Evolutionary conservation across 2,329 filamentous ascomycete species (phyloP).

Genomic region (Penicillium sp.): DNA sequence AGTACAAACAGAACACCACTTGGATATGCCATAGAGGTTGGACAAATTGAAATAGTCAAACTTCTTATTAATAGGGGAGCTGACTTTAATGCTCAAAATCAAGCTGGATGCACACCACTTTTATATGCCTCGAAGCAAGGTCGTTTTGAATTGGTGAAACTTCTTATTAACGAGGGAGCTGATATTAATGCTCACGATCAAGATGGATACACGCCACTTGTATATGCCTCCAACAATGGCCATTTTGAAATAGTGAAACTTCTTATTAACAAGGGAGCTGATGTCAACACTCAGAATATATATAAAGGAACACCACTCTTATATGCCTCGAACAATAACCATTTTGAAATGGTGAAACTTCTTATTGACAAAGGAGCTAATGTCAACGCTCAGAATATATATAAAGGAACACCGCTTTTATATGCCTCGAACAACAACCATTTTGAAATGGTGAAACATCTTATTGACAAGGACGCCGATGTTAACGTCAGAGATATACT

Average conservation of each 20-base stretch:
- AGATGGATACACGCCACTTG: background rate
- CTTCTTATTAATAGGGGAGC: slow-evolving; percentile 16
- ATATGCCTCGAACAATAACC: too few relatives aligned
- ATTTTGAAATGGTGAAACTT: background rate
- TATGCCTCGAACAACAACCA: slow-evolving; percentile 2
- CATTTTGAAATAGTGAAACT: background rate
- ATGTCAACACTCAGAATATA: background rate
- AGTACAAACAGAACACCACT: too few relatives aligned
- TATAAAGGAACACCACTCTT: too few relatives aligned
- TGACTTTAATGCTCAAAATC: slow-evolving; percentile 11
- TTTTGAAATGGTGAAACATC: slow-evolving; percentile 12
- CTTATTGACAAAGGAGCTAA: slow-evolving; percentile 16
- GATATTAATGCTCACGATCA: slow-evolving; percentile 10
- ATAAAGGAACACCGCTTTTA: background rate
- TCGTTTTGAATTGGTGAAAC: slow-evolving; percentile 10
- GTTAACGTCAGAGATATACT: slow-evolving; percentile 6
- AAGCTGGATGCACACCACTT: background rate
- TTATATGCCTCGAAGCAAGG: slow-evolving; percentile 1
- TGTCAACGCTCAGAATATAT: slow-evolving; percentile 6
- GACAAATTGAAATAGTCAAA: slow-evolving; percentile 2
- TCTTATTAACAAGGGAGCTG: background rate
- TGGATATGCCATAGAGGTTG: too few relatives aligned
- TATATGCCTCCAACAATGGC: background rate
- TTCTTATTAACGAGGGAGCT: slow-evolving; percentile 15
- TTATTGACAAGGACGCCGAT: slow-evolving; percentile 15